phyloP scores from a whole-genome alignment of 1,284 basidiomycete species.

The Psilocybe mexicana region DNA sequence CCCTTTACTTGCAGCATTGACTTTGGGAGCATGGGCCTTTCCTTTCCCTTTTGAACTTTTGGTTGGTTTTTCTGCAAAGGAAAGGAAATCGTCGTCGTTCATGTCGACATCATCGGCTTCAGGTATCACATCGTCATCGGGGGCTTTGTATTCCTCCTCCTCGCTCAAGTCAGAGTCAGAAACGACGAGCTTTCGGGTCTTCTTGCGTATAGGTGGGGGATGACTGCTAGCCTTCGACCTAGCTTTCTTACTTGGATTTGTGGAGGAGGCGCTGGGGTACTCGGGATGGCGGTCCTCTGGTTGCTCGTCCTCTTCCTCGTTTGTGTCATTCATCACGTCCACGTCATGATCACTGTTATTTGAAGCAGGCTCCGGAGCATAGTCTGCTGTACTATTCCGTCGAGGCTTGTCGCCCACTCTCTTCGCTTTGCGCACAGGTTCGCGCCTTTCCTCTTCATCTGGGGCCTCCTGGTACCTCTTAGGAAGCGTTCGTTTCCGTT shows the following conservation, averaged over 20 bases:
- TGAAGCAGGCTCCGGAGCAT: not conserved
- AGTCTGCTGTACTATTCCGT: constrained; percentile 10
- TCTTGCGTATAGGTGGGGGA: constrained; percentile 18
- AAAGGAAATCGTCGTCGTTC: constrained; percentile 36
- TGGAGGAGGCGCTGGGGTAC: not conserved
- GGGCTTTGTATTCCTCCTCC: constrained; percentile 21
- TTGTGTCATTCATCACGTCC: constrained; percentile 11
- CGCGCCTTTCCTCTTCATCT: constrained; percentile 10
- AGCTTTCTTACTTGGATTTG: constrained; percentile 8
- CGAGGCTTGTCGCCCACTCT: constrained; percentile 11
- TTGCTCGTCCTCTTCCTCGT: constrained; percentile 21
- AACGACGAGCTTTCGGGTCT: constrained; percentile 21
- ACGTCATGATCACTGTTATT: constrained; percentile 5
- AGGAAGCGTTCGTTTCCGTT: constrained; percentile 20
- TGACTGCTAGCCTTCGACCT: constrained; percentile 13
- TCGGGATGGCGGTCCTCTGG: constrained; percentile 10
- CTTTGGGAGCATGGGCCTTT: constrained; percentile 19
- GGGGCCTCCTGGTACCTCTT: constrained; percentile 20
- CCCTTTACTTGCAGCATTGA: constrained; percentile 1
- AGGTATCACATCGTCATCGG: constrained; percentile 7
- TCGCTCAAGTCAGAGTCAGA: constrained; percentile 21
- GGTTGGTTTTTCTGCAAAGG: constrained; percentile 27
- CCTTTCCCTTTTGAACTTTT: constrained; percentile 25
- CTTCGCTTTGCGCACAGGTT: constrained; percentile 6
- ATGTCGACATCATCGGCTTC: constrained; percentile 26